A percentile compares a stretch with the other conserved stretches of the same genome.
Conservation (phyloP, 2,329 filamentous ascomycete genomes). For the Ascocoryne sarcoides region DNA sequence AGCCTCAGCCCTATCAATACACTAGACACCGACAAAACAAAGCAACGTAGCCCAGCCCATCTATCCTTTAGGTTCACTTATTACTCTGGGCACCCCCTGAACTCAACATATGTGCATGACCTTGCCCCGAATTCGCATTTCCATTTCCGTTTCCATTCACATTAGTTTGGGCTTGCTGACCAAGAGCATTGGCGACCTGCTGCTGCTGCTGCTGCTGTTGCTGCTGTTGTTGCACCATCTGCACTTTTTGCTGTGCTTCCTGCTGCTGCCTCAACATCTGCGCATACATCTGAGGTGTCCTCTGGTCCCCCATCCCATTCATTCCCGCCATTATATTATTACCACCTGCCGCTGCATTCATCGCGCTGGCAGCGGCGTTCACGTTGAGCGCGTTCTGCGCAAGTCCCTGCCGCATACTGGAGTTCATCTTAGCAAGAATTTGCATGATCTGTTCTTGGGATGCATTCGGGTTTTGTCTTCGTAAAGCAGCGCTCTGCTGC, state of each 20-base stretch:
- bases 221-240: no score
- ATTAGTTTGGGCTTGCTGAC: slow-evolving; percentile 10
- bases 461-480: slow-evolving; percentile 28
- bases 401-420: slow-evolving; percentile 11
- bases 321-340: slow-evolving; percentile 12
- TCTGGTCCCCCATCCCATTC: slow-evolving; percentile 24
- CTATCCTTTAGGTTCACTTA: no score
- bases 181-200: slow-evolving; percentile 11
- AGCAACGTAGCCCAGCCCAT: no score
- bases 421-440: slow-evolving; percentile 37
- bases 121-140: slow-evolving; percentile 14
- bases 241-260: slow-evolving; percentile 39
- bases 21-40: background rate
- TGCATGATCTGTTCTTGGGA: slow-evolving; percentile 44
- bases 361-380: slow-evolving; percentile 39
- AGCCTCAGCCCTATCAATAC: background rate
- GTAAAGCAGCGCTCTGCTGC: slow-evolving; percentile 6
- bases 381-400: slow-evolving; percentile 31
- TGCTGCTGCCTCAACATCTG: slow-evolving; percentile 45
- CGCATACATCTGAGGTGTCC: slow-evolving; percentile 38
- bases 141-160: slow-evolving; percentile 6
- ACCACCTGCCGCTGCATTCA: slow-evolving; percentile 40
- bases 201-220: no score
- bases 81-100: slow-evolving; percentile 18
- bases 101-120: slow-evolving; percentile 20